Conservation (phyloP, 306 rosid species). For the Casuarina cunninghamiana region DNA sequence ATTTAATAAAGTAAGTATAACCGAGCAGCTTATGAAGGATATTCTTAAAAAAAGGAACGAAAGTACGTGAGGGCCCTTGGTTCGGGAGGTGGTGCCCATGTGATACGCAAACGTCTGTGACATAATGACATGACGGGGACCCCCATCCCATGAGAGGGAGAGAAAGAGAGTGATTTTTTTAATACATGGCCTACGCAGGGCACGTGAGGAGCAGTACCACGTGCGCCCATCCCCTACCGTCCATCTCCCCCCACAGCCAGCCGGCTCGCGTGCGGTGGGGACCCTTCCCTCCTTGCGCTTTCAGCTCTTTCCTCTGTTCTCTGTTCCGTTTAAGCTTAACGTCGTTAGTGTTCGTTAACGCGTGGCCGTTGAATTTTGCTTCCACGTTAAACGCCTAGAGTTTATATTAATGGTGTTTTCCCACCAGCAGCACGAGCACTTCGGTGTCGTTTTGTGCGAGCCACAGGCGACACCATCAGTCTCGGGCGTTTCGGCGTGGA, state of each 20-base stretch:
- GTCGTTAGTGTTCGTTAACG: conserved; percentile 31
- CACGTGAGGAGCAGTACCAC: conserved; percentile 62
- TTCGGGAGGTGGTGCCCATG: conserved; percentile 15
- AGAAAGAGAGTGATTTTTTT: neutral
- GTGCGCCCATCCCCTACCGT: conserved; percentile 55
- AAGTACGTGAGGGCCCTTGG: neutral
- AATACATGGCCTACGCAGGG: conserved; percentile 2
- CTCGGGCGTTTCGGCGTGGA: neutral
- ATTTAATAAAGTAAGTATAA: neutral
- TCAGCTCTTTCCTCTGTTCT: neutral
- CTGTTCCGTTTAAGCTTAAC: conserved; percentile 26
- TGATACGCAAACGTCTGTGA: conserved; percentile 31
- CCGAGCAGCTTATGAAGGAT: neutral
- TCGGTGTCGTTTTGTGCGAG: neutral
- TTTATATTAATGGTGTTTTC: neutral
- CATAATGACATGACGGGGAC: conserved; percentile 40
- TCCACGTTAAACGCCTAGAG: conserved; percentile 1
- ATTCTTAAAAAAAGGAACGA: neutral
- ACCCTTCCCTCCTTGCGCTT: conserved; percentile 19
- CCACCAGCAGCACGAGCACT: neutral
- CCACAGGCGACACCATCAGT: neutral
- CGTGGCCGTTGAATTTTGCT: conserved; percentile 17
- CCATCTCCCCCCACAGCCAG: conserved; percentile 27
- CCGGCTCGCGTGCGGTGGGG: conserved; percentile 74
- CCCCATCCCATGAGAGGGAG: conserved; percentile 1